Conservation (phyloP, 2,329 filamentous ascomycete genomes). For the Monilinia polystroma region DNA sequence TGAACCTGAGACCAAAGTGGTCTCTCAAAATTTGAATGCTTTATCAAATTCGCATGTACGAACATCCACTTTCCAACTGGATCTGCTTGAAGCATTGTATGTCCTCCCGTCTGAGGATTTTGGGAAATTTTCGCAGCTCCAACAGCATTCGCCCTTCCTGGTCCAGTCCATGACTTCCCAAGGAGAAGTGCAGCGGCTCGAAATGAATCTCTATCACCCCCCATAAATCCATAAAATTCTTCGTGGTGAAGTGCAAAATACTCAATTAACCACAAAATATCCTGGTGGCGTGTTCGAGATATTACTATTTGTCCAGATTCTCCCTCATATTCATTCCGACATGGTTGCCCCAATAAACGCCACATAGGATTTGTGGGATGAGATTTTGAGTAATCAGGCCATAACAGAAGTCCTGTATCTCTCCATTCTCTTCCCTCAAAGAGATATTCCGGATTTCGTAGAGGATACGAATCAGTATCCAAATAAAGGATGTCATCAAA, state of each 20-base stretch:
- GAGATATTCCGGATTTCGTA: slow-evolving; percentile 28
- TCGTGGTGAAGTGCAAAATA: slow-evolving; percentile 29
- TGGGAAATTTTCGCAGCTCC: slow-evolving; percentile 2
- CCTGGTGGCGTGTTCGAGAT: slow-evolving; percentile 27
- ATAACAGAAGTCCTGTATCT: slow-evolving; percentile 29
- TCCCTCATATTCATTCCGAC: slow-evolving; percentile 30
- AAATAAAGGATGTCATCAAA: slow-evolving; percentile 31
- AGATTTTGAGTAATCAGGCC: slow-evolving; percentile 31
- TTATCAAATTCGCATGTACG: slow-evolving; percentile 33
- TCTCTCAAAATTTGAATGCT: slow-evolving; percentile 25
- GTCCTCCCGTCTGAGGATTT: slow-evolving; percentile 25
- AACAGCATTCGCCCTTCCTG: slow-evolving; percentile 27
- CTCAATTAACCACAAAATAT: slow-evolving; percentile 30
- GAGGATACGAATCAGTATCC: slow-evolving; percentile 29
- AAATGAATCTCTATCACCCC: slow-evolving; percentile 30
- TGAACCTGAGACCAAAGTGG: slow-evolving; percentile 30
- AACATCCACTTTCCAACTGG: slow-evolving; percentile 30
- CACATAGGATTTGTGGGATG: slow-evolving; percentile 30
- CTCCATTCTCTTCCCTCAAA: slow-evolving; percentile 28
- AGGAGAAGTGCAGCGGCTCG: slow-evolving; percentile 27
- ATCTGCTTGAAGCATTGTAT: slow-evolving; percentile 31
- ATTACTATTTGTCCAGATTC: slow-evolving; percentile 30
- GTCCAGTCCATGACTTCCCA: slow-evolving; percentile 27
- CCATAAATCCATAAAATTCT: slow-evolving; percentile 31
- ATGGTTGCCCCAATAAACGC: slow-evolving; percentile 27